These are phyloP conservation scores for Senna tora DNA, from an alignment of 306 rosid genomes.

Conservation along the genomic window DNA sequence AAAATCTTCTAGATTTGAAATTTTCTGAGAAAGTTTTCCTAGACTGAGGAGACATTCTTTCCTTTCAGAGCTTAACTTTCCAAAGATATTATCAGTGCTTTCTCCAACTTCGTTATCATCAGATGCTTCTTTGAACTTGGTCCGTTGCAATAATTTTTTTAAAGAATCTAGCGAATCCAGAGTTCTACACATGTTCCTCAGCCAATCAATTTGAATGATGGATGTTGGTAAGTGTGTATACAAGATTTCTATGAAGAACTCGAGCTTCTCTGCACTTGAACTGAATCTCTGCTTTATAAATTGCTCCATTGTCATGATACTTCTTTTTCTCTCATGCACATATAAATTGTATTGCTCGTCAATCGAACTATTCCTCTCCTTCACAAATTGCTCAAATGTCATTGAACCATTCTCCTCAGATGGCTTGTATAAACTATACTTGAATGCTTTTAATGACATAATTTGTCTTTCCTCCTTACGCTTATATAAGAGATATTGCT, in stretches of 20 bases:
- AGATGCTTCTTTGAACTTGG: conserved; percentile 17
- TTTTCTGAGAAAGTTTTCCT: conserved; percentile 32
- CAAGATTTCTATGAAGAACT: conserved; percentile 21
- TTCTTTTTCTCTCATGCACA: neutral
- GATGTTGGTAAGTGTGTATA: conserved; percentile 57
- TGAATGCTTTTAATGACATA: neutral
- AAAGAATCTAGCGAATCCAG: conserved; percentile 35
- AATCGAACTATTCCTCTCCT: neutral
- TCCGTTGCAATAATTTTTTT: conserved; percentile 21
- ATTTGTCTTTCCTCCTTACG: neutral
- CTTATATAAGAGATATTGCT: conserved; percentile 40
- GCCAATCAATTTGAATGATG: conserved; percentile 36
- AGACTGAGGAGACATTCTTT: conserved; percentile 25
- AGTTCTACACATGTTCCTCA: conserved; percentile 37
- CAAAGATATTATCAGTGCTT: conserved; percentile 8
- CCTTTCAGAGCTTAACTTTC: conserved; percentile 13
- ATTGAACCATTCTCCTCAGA: neutral
- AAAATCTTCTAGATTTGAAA: conserved; percentile 22
- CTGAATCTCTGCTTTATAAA: conserved; percentile 38
- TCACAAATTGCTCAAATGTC: conserved; percentile 37
- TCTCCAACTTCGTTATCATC: too few relatives aligned
- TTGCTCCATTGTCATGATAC: conserved; percentile 29
- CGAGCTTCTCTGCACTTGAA: conserved; percentile 19
- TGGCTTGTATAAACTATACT: neutral
- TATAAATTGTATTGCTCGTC: conserved; percentile 17